Base-by-base conservation (phyloP, 495 filamentous ascomycete genomes). In the Penicillium malachiteum region DNA sequence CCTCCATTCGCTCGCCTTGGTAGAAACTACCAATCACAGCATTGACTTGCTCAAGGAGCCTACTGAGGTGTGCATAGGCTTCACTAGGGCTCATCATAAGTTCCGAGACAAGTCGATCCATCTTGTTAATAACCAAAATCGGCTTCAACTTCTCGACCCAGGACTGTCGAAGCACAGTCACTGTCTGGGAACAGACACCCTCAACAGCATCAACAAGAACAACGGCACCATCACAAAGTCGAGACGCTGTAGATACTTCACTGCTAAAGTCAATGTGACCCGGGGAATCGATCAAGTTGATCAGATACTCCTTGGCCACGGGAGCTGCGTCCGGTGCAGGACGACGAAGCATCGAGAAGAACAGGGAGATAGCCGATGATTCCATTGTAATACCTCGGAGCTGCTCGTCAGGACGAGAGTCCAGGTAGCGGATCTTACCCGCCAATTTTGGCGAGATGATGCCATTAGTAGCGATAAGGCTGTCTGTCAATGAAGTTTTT, bases 251-350 rank as follows among this genome's bases (percentile, higher is more conserved):
- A 2, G 92, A 96, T 3, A 99, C 94, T 70, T 99, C 94, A 54
- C 90, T 95, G 78, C 92, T 96, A 73, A 99, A 99, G 69, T 99
- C 94, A 44, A 99, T 96, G 68, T 99, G 94, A 8, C 94, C 94
- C 0, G 94, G 94, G 0, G 95, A 97, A 70, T 99, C 94, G 59
- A 99, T 99, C 37, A 99, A 74, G 70, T 99, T 99, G 71, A 99
- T 91, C 44, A 99, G 81, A 68, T 96, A 97, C 67, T 97, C 92
- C 63, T 90, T 88, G 12, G 85, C 78, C 50, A 83, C 79, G 1
- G 90, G 90, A 18, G 79, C 62, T 9, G 84, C 83, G 5, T 94
- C 88, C 11, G 87, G 84, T 9, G 81, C 73, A 38, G 84, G 70
- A 50, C 89, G 81, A 30, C 86, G 84, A 46, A 92, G 75, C 80